These are phyloP conservation scores for Perkinsus olseni DNA, from an alignment of 169 alveolate genomes.

Conservation along the genomic window DNA sequence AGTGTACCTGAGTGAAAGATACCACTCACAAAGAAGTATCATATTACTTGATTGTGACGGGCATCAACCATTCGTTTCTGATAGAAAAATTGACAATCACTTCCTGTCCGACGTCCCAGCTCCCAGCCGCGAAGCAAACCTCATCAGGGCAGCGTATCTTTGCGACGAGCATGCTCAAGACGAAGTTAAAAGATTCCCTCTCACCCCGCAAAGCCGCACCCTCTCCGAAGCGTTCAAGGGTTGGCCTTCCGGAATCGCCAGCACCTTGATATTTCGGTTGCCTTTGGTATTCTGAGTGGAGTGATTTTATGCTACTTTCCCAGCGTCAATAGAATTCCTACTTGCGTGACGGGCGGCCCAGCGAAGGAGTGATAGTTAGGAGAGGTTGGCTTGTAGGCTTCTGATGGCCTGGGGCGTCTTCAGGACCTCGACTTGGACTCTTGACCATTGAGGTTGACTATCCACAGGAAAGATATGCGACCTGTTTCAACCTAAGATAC, in stretches of 20 bases:
- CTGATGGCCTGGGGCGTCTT: not conserved
- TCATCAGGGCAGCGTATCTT: not conserved
- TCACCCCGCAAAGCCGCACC: not conserved
- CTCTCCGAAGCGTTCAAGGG: not conserved
- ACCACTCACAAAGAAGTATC: not conserved
- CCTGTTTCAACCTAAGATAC: too few species aligned
- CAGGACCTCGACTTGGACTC: not conserved
- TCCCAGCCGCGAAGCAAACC: not conserved
- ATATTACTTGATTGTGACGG: not conserved
- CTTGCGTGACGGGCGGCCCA: not conserved
- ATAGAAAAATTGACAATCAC: not conserved
- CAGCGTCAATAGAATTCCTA: too few species aligned
- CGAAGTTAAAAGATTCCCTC: not conserved
- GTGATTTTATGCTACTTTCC: not conserved
- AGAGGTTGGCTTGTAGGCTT: not conserved
- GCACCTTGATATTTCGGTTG: not conserved
- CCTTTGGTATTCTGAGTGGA: not conserved
- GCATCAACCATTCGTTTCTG: not conserved
- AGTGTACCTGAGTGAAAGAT: not conserved
- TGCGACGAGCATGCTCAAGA: not conserved
- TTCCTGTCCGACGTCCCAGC: not conserved
- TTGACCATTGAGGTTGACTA: not conserved
- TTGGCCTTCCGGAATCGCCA: not conserved
- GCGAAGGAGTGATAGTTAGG: not conserved
- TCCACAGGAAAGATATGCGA: too few species aligned